Evolutionary conservation across 345 rosid species (phyloP), one percentile per base, ranked within the genome.

Genomic region (Erucastrum elatum): DNA sequence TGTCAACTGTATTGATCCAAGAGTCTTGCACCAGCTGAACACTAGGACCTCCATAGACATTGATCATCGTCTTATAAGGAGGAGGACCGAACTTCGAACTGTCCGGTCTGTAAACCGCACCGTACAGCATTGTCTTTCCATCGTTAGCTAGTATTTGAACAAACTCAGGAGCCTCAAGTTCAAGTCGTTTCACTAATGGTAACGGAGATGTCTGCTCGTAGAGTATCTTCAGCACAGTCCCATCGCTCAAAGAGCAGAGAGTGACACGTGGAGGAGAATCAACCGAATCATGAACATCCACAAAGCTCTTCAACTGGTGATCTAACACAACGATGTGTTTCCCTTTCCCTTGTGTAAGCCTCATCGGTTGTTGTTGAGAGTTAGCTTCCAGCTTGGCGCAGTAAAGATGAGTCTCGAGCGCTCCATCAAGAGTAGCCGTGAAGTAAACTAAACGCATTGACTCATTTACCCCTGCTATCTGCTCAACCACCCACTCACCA

Each of bases 401-500:
- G 80, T 94, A 94, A 61, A 94, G 93, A 82, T 94, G 84, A 1
- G 87, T 87, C 67, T 88, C 97, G 74, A 87, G 80, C 26, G 98
- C 93, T 66, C 96, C 95, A 67, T 94, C 98, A 6, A 89, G 75
- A 44, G 96, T 91, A 26, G 86, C 98, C 5, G 95, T 92, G 85
- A 94, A 94, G 77, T 91, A 94, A 8, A 92, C 84, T 37, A 88
- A 77, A 60, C 87, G 86, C 13, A 82, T 68, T 15, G 84, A 84
- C 87, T 94, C 98, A 75, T 92, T 88, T 65, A 94, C 83, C 25
- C 97, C 98, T 31, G 91, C 84, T 49, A 92, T 82, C 84, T 94
- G 97, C 84, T 92, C 98, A 79, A 94, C 97, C 91, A 91, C 86
- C 97, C 97, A 90, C 44, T 92, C 91, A 65, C 98, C 98, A 78